Conservation (phyloP, 768 basidiomycete species). For the Boletus rex-veris region DNA sequence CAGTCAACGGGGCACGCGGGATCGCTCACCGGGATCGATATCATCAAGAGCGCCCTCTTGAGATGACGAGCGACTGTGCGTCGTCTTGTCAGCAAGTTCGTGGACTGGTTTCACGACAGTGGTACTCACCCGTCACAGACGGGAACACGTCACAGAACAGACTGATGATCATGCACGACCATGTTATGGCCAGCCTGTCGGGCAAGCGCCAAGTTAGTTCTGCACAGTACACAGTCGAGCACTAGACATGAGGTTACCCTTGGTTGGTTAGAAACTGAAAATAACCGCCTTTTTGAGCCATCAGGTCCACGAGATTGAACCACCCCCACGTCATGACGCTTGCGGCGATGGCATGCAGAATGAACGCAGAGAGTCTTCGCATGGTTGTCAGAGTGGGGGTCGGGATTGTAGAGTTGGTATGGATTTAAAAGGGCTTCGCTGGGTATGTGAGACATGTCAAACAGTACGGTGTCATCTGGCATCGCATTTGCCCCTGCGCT, state of each 20-base stretch:
- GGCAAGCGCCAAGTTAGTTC: background rate
- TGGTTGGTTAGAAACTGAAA: slow-evolving; percentile 76
- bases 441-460: too few species aligned
- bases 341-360: slow-evolving; percentile 33
- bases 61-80: slow-evolving; percentile 30
- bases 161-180: slow-evolving; percentile 40
- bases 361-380: slow-evolving; percentile 14
- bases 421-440: too few species aligned
- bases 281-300: slow-evolving; percentile 57
- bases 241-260: slow-evolving; percentile 37
- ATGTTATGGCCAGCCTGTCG: slow-evolving; percentile 33
- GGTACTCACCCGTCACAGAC: slow-evolving; percentile 30
- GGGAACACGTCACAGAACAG: slow-evolving; percentile 42
- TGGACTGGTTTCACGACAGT: background rate
- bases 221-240: background rate
- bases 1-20: too few species aligned
- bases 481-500: too few species aligned
- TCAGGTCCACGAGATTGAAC: slow-evolving; percentile 12
- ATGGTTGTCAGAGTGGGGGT: background rate
- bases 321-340: slow-evolving; percentile 38
- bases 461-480: too few species aligned
- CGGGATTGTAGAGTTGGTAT: too few species aligned
- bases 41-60: slow-evolving; percentile 59
- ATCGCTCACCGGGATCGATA: slow-evolving; percentile 57
- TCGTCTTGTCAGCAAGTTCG: background rate